Conservation (phyloP, 1,284 basidiomycete genomes). For the Paramarasmius palmivorus region DNA sequence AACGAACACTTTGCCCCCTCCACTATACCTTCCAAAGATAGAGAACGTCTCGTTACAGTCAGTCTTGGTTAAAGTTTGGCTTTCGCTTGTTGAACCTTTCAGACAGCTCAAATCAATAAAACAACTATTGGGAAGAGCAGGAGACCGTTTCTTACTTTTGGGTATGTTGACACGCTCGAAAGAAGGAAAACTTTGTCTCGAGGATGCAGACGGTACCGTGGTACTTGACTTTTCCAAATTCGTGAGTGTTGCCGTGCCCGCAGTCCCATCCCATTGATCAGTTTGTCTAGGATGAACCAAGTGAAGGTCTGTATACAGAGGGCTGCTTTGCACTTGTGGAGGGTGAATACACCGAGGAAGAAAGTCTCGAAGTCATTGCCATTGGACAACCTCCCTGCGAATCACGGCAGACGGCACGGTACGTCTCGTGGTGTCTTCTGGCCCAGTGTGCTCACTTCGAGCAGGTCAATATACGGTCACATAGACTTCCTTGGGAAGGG, state of each 20-base stretch:
- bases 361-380: slow-evolving; percentile 85
- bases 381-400: slow-evolving; percentile 98
- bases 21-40: slow-evolving; percentile 83
- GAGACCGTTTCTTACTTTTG: slow-evolving; percentile 89
- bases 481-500: slow-evolving; percentile 95
- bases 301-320: slow-evolving; percentile 96
- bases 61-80: slow-evolving; percentile 22
- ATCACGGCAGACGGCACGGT: slow-evolving; percentile 80
- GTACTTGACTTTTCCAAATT: slow-evolving; percentile 88
- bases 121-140: slow-evolving; percentile 90
- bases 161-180: slow-evolving; percentile 92
- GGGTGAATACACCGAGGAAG: slow-evolving; percentile 94
- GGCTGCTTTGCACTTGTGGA: slow-evolving; percentile 95
- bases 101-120: slow-evolving; percentile 90
- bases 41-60: slow-evolving; percentile 84
- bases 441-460: slow-evolving; percentile 4
- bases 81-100: slow-evolving; percentile 4
- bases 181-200: slow-evolving; percentile 88
- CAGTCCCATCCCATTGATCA: slow-evolving; percentile 10
- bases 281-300: slow-evolving; percentile 74
- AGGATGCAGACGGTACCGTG: slow-evolving; percentile 92
- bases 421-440: slow-evolving; percentile 21
- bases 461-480: slow-evolving; percentile 87
- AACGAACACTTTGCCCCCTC: slow-evolving; percentile 98
- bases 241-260: slow-evolving; percentile 45